Conservation (phyloP, 2,329 filamentous ascomycete genomes). For the Exophiala mesophila region DNA sequence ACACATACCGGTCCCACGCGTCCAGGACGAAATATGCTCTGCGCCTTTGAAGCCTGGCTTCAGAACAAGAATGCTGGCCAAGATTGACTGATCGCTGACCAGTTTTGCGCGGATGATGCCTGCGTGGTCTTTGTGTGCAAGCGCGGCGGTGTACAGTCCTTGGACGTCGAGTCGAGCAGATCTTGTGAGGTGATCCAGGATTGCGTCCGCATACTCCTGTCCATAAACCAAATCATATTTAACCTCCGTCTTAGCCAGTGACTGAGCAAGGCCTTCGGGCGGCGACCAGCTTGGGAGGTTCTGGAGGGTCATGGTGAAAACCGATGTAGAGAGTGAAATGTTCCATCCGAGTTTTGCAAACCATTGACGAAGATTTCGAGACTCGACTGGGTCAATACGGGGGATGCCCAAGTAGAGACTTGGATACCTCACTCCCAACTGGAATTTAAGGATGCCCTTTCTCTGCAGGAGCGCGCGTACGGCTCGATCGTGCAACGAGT, state of each 20-base stretch:
- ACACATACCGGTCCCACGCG: slow-evolving; percentile 56
- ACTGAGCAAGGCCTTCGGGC: slow-evolving; percentile 70
- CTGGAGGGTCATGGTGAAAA: slow-evolving; percentile 68
- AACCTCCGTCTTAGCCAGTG: slow-evolving; percentile 65
- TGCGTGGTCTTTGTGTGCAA: slow-evolving; percentile 66
- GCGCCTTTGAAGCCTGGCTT: slow-evolving; percentile 64
- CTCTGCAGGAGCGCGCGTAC: slow-evolving; percentile 69
- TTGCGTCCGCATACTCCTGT: slow-evolving; percentile 66
- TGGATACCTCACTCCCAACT: slow-evolving; percentile 74
- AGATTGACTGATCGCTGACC: slow-evolving; percentile 56
- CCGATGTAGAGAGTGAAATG: slow-evolving; percentile 56
- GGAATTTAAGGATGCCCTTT: slow-evolving; percentile 69
- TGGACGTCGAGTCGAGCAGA: slow-evolving; percentile 71
- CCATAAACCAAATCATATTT: slow-evolving; percentile 81
- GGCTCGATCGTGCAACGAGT: slow-evolving; percentile 81
- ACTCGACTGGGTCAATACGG: slow-evolving; percentile 56
- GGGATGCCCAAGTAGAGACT: slow-evolving; percentile 85
- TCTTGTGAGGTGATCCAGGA: slow-evolving; percentile 68
- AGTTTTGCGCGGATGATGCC: slow-evolving; percentile 80
- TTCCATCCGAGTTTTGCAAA: slow-evolving; percentile 91
- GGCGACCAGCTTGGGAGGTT: slow-evolving; percentile 69
- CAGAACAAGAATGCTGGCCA: slow-evolving; percentile 77
- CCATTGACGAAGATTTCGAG: slow-evolving; percentile 66
- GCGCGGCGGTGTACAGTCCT: slow-evolving; percentile 72
- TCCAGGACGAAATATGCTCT: slow-evolving; percentile 63